phyloP scores from a whole-genome alignment of 148 eudicot genomes.

The Rheum nobile region DNA sequence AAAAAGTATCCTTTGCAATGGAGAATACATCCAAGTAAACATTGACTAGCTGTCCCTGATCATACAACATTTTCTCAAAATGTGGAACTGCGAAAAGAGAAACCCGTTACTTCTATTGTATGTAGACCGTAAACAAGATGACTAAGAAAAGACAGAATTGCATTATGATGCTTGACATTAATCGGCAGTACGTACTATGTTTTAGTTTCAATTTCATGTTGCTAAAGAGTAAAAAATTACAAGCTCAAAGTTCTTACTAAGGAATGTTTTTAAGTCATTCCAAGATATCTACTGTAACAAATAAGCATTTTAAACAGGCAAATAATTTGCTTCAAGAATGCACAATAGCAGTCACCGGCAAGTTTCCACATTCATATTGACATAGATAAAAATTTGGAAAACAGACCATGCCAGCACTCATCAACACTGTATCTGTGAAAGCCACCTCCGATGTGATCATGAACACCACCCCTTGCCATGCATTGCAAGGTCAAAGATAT shows the following conservation, averaged over 20 bases:
- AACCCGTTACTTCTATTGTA: not conserved
- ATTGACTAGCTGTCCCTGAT: constrained; percentile 85
- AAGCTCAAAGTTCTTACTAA: not conserved
- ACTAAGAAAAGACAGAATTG: not conserved
- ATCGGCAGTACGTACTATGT: not conserved
- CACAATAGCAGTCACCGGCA: not conserved
- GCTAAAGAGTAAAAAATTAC: not conserved
- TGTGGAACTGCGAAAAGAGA: constrained; percentile 63
- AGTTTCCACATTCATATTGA: not conserved
- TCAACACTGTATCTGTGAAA: constrained; percentile 99
- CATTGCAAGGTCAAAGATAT: constrained; percentile 56
- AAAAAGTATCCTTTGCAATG: constrained; percentile 50
- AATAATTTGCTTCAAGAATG: not conserved
- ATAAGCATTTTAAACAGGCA: not conserved
- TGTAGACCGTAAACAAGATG: not conserved
- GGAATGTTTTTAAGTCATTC: not conserved
- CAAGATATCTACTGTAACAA: not conserved
- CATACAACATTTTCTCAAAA: constrained; percentile 97
- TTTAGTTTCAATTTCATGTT: not conserved
- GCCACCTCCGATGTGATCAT: constrained; percentile 97
- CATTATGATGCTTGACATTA: not conserved
- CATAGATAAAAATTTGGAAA: not conserved
- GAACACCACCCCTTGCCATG: constrained; percentile 94
- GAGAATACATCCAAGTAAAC: constrained; percentile 72
- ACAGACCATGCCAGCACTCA: constrained; percentile 95